These are phyloP conservation scores for Allantophomopsis lycopodina DNA, from an alignment of 2,329 filamentous ascomycete genomes.

Conservation along the genomic window DNA sequence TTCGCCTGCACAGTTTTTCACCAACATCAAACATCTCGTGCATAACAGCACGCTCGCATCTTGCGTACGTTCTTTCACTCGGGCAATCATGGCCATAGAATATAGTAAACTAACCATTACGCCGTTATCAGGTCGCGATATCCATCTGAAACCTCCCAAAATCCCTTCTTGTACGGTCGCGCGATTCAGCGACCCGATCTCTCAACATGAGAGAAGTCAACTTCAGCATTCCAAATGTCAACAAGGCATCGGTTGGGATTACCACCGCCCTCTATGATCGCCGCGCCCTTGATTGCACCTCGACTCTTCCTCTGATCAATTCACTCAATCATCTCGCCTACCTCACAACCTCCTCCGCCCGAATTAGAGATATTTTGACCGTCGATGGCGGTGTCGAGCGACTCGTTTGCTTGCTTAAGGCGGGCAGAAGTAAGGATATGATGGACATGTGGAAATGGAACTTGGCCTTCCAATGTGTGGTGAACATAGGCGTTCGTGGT, in stretches of 20 bases:
- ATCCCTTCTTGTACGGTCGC: too few relatives aligned
- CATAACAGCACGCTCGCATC: too few relatives aligned
- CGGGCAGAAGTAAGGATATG: conserved; percentile 92
- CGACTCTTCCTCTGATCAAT: conserved; percentile 93
- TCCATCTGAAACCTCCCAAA: too few relatives aligned
- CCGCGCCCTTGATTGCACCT: conserved; percentile 94
- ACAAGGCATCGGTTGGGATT: conserved; percentile 98
- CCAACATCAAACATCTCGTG: too few relatives aligned
- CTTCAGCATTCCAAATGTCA: conserved; percentile 98
- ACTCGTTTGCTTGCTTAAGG: conserved; percentile 93
- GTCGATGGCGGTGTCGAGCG: conserved; percentile 97
- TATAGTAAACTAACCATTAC: too few relatives aligned
- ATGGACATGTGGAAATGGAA: conserved; percentile 99
- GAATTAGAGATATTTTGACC: conserved; percentile 93
- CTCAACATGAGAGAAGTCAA: conserved; percentile 95
- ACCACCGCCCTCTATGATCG: conserved; percentile 97
- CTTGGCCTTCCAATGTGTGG: conserved; percentile 94
- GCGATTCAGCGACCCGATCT: neutral
- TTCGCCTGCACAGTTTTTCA: too few relatives aligned
- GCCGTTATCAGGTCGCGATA: too few relatives aligned
- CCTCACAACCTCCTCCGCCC: conserved; percentile 91
- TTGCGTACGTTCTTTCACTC: too few relatives aligned
- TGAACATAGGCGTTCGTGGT: conserved; percentile 94
- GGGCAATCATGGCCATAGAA: too few relatives aligned
- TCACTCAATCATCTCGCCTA: conserved; percentile 98